Base-by-base conservation (phyloP, 495 filamentous ascomycete species). In the Xylaria curta region DNA sequence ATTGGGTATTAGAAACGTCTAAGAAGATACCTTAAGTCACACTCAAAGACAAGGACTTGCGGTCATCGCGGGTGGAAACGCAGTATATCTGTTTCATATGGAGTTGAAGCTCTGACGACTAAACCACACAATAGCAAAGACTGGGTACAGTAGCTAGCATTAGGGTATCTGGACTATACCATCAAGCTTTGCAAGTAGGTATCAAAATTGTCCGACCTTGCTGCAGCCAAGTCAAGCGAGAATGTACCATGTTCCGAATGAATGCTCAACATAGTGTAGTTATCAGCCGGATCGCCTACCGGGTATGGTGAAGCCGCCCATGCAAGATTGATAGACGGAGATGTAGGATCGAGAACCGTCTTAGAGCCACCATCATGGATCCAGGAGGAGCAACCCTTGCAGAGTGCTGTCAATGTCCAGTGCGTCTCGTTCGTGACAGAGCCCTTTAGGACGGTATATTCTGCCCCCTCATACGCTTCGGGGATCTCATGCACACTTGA, bases 171-270 rank as follows among this genome's bases (percentile, higher is more conserved):
- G 0, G 9, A 19, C 59, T 70, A 70, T 26, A n/a, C 36, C 26
- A 17, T 31, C 10, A 70, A 12, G 26, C 36, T 47, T 31, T 36
- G n/a, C 17, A 70, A 15, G 33, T 70, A 70, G 8, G 13, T 46
- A 70, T 62, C 68, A 68, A 85, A 85, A 67, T 85, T 74, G 44
- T 79, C 77, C 21, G 82, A 79, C 74, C 81, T 78, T 24, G 80
- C 79, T 28, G 75, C 75, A 15, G 78, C 78, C 31, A 85, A 70
- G 71, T 85, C 81, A 26, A 79, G 65, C 0, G 67, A 73, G 70
- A 77, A 85, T 72, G 77, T 82, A 12, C 77, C 80, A 54, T 76
- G 73, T 26, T 77, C 75, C 21, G 81, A 78, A 72, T 85, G 82
- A 66, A 85, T 84, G 64, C 79, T 71, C 54, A 85, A 79, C 24